Percentiles rank a stretch among this genome's conserved stretches.
These are phyloP conservation scores for Pseudoperonospora humuli DNA, from an alignment of 352 stramenopile species.

Conservation along the genomic window DNA sequence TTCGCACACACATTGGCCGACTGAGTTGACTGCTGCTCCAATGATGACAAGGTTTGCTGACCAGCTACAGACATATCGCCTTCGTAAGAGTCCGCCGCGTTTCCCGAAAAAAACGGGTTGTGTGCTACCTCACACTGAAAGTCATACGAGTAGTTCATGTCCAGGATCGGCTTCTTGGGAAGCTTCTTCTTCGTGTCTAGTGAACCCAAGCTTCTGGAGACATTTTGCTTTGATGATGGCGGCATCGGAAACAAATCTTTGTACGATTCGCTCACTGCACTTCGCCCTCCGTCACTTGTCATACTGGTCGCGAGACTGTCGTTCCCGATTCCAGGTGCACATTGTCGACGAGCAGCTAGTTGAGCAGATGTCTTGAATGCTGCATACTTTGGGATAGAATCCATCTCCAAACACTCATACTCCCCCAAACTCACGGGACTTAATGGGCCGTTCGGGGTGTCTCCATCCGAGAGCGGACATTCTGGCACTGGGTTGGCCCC, in stretches of 20 bases:
- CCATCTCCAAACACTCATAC: slow-evolving; percentile 67
- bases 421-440: slow-evolving; percentile 52
- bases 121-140: slow-evolving; percentile 44
- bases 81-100: slow-evolving; percentile 3
- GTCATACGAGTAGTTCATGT: slow-evolving; percentile 61
- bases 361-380: slow-evolving; percentile 52
- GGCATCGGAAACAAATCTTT: slow-evolving; percentile 29
- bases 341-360: slow-evolving; percentile 17
- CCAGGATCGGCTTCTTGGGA: slow-evolving; percentile 36
- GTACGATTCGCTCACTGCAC: slow-evolving; percentile 16
- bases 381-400: slow-evolving; percentile 66
- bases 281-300: slow-evolving; percentile 19
- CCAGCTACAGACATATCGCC: not conserved
- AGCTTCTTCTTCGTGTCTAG: slow-evolving; percentile 14
- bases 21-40: not conserved
- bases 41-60: not conserved
- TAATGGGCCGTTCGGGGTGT: slow-evolving; percentile 21
- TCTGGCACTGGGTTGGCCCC: not conserved
- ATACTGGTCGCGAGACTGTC: slow-evolving; percentile 16
- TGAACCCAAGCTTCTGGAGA: slow-evolving; percentile 19
- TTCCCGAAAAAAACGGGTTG: slow-evolving; percentile 45
- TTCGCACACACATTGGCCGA: not conserved
- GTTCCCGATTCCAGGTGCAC: slow-evolving; percentile 3
- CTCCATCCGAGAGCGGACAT: slow-evolving; percentile 16
- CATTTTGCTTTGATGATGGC: slow-evolving; percentile 6